Evolutionary conservation across 139 green algal genomes (phyloP).

Genomic region (Chlorella sp.): DNA sequence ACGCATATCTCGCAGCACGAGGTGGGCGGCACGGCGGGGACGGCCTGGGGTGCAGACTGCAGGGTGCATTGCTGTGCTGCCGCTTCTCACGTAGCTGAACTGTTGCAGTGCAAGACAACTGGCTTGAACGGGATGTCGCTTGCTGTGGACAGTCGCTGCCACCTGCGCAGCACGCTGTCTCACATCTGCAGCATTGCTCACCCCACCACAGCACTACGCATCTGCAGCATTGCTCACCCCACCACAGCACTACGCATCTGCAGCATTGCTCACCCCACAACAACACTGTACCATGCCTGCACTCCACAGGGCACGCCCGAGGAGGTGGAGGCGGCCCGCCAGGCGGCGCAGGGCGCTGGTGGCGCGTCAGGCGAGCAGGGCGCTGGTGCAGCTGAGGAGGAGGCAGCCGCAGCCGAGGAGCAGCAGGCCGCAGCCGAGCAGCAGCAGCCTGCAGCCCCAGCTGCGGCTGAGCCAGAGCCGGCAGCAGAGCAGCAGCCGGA

Average conservation of each 20-base stretch:
- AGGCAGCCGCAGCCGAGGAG: not conserved
- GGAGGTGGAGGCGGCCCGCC: constrained; percentile 8
- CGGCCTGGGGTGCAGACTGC: not conserved
- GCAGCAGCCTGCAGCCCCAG: not conserved
- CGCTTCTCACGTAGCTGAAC: too few relatives aligned
- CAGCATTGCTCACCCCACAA: too few relatives aligned
- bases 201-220: too few relatives aligned
- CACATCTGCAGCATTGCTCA: too few relatives aligned
- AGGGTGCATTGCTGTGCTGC: not conserved
- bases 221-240: too few relatives aligned
- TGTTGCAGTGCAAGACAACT: not conserved
- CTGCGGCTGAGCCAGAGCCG: not conserved
- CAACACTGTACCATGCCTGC: not conserved
- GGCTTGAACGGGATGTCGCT: too few relatives aligned
- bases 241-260: too few relatives aligned
- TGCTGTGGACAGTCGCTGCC: too few relatives aligned
- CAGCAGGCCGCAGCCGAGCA: not conserved
- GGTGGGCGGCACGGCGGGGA: not conserved
- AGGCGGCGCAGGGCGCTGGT: not conserved
- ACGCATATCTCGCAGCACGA: constrained; percentile 31
- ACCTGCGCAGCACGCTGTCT: too few relatives aligned
- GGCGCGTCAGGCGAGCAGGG: not conserved
- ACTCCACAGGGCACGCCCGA: constrained; percentile 11
- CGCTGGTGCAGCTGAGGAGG: not conserved
- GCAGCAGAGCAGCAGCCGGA: not conserved